phyloP scores from a whole-genome alignment of 192 early-diverging fungal genomes.

The Allomyces javanicus region DNA sequence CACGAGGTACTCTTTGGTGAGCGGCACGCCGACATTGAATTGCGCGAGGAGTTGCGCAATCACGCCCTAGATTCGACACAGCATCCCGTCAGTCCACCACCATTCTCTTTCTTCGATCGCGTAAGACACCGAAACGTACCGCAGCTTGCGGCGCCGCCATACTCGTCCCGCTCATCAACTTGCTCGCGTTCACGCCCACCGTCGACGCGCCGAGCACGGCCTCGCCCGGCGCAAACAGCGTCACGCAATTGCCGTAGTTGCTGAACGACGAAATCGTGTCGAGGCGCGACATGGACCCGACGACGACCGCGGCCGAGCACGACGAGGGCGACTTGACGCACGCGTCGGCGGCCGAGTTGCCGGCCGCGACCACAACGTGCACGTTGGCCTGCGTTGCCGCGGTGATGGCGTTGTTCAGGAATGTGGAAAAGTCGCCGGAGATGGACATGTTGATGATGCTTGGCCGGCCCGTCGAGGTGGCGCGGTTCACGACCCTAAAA shows the following conservation, averaged over 20 bases:
- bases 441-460: constrained; percentile 56
- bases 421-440: constrained; percentile 32
- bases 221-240: not conserved
- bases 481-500: constrained; percentile 3
- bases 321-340: constrained; percentile 41
- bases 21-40: not conserved
- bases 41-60: not conserved
- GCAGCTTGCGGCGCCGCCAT: not conserved
- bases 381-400: constrained; percentile 35
- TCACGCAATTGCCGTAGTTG: not conserved
- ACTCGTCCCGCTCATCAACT: not conserved
- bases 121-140: no score
- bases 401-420: constrained; percentile 39
- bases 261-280: not conserved
- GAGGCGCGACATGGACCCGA: not conserved
- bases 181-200: not conserved
- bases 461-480: not conserved
- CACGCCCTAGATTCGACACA: not conserved
- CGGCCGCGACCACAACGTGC: constrained; percentile 56
- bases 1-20: not conserved
- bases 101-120: no score
- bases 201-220: not conserved
- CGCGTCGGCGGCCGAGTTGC: constrained; percentile 45
- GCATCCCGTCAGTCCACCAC: no score
- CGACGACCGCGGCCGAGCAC: constrained; percentile 18